Conservation (phyloP, 106 monocot genomes). For the Phalaenopsis equestris region DNA sequence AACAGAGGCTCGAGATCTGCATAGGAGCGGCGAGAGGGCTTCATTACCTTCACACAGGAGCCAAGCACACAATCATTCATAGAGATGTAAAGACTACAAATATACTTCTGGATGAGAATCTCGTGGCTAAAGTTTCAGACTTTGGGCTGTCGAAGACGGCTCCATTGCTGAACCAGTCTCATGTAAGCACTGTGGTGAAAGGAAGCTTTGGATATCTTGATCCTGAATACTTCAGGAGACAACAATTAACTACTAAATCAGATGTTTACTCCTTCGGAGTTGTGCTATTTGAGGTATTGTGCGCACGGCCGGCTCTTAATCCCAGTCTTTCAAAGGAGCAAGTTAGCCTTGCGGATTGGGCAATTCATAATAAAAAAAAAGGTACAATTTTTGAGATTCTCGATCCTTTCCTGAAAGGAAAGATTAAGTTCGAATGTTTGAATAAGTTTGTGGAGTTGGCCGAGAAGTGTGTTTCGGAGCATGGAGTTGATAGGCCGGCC, state of each 20-base stretch:
- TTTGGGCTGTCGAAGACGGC: conserved; percentile 85
- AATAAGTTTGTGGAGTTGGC: conserved; percentile 53
- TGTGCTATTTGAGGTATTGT: conserved; percentile 68
- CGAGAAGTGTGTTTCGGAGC: conserved; percentile 58
- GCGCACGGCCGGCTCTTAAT: conserved; percentile 56
- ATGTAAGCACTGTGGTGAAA: conserved; percentile 84
- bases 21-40: conserved; percentile 66
- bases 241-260: conserved; percentile 75
- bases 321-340: conserved; percentile 52
- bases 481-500: conserved; percentile 51
- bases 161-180: conserved; percentile 51
- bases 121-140: conserved; percentile 79
- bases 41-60: conserved; percentile 83
- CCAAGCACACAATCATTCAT: conserved; percentile 78
- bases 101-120: conserved; percentile 71
- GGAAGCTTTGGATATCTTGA: conserved; percentile 86
- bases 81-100: conserved; percentile 82
- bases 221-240: conserved; percentile 73
- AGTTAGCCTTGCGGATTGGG: conserved; percentile 67
- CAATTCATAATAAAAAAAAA: conserved; percentile 29
- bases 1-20: conserved; percentile 61
- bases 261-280: conserved; percentile 88
- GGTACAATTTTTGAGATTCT: conserved; percentile 38
- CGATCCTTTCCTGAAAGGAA: conserved; percentile 41
- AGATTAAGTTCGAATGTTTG: conserved; percentile 52